Conservation (phyloP, 1,139 yeast genomes). For the Kodamaea alishanica region DNA sequence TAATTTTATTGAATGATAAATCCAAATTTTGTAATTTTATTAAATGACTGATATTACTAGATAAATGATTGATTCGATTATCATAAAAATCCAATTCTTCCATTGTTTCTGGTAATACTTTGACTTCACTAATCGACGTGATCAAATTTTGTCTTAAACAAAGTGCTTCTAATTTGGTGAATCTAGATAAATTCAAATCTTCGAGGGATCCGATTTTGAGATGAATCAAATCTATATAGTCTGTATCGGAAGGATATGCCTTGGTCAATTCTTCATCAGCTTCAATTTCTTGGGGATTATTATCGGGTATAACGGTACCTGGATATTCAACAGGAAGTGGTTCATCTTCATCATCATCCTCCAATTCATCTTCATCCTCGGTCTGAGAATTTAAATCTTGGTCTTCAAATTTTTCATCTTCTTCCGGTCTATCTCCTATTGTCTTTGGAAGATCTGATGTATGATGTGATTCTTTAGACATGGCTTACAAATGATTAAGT, state of each 20-base stretch:
- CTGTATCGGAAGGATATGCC: constrained; percentile 59
- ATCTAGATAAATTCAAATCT: constrained; percentile 60
- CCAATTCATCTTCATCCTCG: constrained; percentile 22
- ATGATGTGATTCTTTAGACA: constrained; percentile 2
- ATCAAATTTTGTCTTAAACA: constrained; percentile 84
- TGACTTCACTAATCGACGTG: constrained; percentile 67
- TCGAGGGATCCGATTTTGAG: constrained; percentile 67
- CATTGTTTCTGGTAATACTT: constrained; percentile 53
- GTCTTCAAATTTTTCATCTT: constrained; percentile 13
- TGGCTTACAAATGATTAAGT: neutral
- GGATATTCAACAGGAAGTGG: constrained; percentile 41
- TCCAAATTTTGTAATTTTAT: constrained; percentile 62
- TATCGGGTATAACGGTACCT: constrained; percentile 56
- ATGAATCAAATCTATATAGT: constrained; percentile 73
- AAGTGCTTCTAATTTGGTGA: constrained; percentile 53
- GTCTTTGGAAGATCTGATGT: constrained; percentile 9
- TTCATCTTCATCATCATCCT: constrained; percentile 25
- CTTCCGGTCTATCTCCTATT: constrained; percentile 8
- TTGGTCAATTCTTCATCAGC: constrained; percentile 58
- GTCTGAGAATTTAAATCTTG: constrained; percentile 18
- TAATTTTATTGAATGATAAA: constrained; percentile 85
- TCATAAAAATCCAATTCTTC: constrained; percentile 89
- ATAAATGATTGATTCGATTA: constrained; percentile 84
- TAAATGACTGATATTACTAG: constrained; percentile 61
- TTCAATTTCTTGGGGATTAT: constrained; percentile 42